phyloP scores from a whole-genome alignment of 2,329 filamentous ascomycete genomes.

The Chalaropsis thielavioides region DNA sequence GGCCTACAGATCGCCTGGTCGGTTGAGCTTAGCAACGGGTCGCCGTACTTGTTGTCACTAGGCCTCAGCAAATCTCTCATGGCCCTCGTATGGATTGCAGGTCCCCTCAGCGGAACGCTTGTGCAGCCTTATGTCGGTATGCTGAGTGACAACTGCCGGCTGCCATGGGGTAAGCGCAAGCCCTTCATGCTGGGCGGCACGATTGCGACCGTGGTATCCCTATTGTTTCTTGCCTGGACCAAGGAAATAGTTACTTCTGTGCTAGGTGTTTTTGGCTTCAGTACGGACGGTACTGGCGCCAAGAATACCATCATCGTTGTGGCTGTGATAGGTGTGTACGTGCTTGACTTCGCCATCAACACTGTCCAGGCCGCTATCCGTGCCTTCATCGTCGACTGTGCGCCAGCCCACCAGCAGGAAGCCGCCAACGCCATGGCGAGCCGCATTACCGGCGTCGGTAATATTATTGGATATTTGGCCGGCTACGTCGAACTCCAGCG shows the following conservation, averaged over 20 bases:
- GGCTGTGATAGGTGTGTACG: conserved; percentile 75
- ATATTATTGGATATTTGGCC: conserved; percentile 78
- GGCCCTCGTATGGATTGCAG: conserved; percentile 70
- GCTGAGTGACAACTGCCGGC: conserved; percentile 61
- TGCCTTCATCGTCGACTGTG: conserved; percentile 86
- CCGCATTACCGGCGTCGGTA: conserved; percentile 71
- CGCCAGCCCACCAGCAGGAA: conserved; percentile 85
- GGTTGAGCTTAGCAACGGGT: conserved; percentile 85
- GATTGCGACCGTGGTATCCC: conserved; percentile 48
- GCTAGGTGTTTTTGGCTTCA: conserved; percentile 55
- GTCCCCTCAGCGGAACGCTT: conserved; percentile 61
- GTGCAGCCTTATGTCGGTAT: conserved; percentile 76
- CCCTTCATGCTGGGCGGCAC: conserved; percentile 67
- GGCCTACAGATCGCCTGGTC: conserved; percentile 93
- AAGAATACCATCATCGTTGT: conserved; percentile 56
- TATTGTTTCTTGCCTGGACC: conserved; percentile 60
- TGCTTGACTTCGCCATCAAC: conserved; percentile 90
- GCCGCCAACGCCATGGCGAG: conserved; percentile 89
- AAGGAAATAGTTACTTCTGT: conserved; percentile 56
- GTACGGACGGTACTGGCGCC: conserved; percentile 48
- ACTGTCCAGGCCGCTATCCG: conserved; percentile 88
- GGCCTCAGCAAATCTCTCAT: conserved; percentile 72
- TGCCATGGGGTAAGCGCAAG: conserved; percentile 62
- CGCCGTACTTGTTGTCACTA: conserved; percentile 65
- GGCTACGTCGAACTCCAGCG: conserved; percentile 69